Conservation (phyloP, 2,329 filamentous ascomycete genomes). For the Neopestalotiopsis clavispora region DNA sequence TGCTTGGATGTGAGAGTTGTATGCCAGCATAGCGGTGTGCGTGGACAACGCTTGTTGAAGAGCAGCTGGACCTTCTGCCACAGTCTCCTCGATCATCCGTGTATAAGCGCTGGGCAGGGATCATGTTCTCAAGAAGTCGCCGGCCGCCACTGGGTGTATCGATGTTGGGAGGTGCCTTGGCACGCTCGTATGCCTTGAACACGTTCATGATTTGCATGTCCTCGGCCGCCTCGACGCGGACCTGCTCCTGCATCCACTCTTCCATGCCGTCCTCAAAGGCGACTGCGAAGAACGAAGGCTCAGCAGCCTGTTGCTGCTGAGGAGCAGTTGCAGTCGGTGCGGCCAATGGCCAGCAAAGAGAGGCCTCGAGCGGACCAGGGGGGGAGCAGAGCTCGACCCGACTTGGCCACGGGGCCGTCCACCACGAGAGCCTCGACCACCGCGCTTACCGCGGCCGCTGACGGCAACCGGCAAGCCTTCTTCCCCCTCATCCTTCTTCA, state of each 20-base stretch:
- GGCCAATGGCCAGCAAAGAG: no score
- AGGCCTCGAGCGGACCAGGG: no score
- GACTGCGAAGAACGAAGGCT: neutral
- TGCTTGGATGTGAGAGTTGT: slow-evolving; percentile 52
- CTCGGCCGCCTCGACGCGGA: neutral
- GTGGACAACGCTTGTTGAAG: slow-evolving; percentile 50
- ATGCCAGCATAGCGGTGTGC: slow-evolving; percentile 54
- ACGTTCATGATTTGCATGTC: no score
- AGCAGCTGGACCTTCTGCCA: slow-evolving; percentile 54
- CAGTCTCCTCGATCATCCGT: slow-evolving; percentile 56
- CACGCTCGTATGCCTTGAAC: no score
- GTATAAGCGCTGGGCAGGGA: slow-evolving; percentile 39
- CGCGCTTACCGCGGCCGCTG: neutral
- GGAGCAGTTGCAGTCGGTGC: no score
- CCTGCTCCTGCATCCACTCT: slow-evolving; percentile 5
- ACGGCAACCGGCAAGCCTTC: neutral
- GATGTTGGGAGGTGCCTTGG: no score
- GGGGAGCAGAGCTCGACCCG: no score
- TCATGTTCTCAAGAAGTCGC: no score
- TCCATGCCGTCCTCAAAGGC: slow-evolving; percentile 3
- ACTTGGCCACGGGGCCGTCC: no score
- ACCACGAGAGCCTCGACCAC: no score
- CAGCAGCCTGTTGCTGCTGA: no score
- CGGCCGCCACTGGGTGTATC: no score
- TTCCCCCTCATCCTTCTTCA: neutral